These are phyloP conservation scores for Raphanus raphanistrum DNA, from an alignment of 345 rosid genomes.

Conservation along the genomic window DNA sequence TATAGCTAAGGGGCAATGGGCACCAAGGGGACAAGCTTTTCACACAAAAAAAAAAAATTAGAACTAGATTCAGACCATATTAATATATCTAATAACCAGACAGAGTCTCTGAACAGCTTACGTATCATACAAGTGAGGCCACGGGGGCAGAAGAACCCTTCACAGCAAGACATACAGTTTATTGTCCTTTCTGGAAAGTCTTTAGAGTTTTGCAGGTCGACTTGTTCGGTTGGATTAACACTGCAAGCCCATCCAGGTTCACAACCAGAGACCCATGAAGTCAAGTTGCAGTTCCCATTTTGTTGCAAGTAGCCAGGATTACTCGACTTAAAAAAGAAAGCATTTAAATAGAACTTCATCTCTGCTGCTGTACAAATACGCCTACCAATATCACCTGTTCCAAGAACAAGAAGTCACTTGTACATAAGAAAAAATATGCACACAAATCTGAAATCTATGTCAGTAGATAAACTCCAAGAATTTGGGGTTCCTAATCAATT, in stretches of 20 bases:
- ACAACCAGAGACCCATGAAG: constrained; percentile 86
- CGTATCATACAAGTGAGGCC: constrained; percentile 98
- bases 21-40: constrained; percentile 42
- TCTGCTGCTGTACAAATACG: constrained; percentile 84
- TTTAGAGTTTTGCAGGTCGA: constrained; percentile 55
- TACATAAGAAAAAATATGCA: neutral
- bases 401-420: constrained; percentile 17
- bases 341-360: constrained; percentile 64
- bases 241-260: constrained; percentile 99
- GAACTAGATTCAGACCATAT: neutral
- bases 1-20: constrained; percentile 36
- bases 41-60: neutral
- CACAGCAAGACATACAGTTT: constrained; percentile 73
- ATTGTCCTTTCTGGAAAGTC: constrained; percentile 61
- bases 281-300: constrained; percentile 78
- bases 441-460: neutral
- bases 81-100: neutral
- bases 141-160: constrained; percentile 88
- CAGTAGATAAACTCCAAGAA: constrained; percentile 12
- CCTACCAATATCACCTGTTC: constrained; percentile 50
- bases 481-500: neutral
- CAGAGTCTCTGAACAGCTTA: constrained; percentile 41
- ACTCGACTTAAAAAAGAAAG: constrained; percentile 45
- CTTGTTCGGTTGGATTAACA: constrained; percentile 41
- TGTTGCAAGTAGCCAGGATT: constrained; percentile 48